Percentiles rank a stretch among this genome's conserved stretches.
These are phyloP conservation scores for Casuarina glauca DNA, from an alignment of 306 rosid species.

Conservation along the genomic window DNA sequence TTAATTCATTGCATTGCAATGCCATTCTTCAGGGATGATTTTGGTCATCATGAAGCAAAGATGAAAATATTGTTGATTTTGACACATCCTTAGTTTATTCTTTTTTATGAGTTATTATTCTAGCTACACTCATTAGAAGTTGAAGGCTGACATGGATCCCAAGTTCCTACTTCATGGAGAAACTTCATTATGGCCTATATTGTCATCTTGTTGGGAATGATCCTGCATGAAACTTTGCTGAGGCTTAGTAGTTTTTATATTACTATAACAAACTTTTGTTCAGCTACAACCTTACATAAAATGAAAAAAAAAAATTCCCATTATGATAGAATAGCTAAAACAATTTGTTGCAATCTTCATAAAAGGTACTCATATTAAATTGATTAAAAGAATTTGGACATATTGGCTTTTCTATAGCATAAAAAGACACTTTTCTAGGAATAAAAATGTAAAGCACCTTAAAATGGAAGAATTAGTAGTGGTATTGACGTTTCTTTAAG, in stretches of 20 bases:
- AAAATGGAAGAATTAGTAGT: neutral
- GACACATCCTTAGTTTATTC: too few species aligned
- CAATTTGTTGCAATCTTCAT: neutral
- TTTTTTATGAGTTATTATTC: too few species aligned
- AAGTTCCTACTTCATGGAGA: slow-evolving; percentile 6
- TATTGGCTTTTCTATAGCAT: neutral
- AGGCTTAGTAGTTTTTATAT: neutral
- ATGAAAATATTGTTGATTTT: too few species aligned
- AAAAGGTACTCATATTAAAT: neutral
- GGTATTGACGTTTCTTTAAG: neutral
- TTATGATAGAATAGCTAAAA: neutral
- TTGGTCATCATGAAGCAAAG: too few species aligned
- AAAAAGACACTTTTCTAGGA: neutral
- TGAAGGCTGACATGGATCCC: slow-evolving; percentile 30
- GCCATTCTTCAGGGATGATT: slow-evolving; percentile 23
- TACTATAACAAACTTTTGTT: neutral
- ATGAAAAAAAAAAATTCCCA: neutral
- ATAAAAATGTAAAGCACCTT: neutral
- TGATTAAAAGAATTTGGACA: neutral
- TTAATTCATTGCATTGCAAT: neutral
- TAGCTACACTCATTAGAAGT: slow-evolving; percentile 16
- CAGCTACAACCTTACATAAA: neutral
- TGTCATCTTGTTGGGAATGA: slow-evolving; percentile 10
- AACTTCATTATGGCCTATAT: slow-evolving; percentile 6
- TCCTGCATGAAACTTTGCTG: neutral